phyloP scores from a whole-genome alignment of 257 asterid species.

The Solanum chiquidenum region DNA sequence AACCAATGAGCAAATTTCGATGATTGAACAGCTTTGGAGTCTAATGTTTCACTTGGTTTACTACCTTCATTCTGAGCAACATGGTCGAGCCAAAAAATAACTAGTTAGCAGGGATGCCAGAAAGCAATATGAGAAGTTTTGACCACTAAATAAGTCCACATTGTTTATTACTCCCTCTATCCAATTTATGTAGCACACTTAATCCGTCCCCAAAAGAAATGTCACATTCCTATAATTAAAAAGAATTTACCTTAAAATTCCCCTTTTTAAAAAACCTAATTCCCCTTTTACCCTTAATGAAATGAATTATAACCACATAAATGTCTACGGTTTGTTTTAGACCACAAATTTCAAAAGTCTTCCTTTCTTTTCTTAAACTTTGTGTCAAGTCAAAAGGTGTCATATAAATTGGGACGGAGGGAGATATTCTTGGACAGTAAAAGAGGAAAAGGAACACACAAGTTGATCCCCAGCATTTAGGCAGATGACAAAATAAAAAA shows the following conservation, averaged over 20 bases:
- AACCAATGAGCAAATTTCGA: constrained; percentile 88
- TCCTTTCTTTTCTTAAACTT: background rate
- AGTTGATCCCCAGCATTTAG: background rate
- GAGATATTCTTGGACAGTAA: background rate
- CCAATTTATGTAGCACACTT: background rate
- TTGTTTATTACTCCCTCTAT: background rate
- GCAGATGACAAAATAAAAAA: background rate
- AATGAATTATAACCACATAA: background rate
- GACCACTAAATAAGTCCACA: background rate
- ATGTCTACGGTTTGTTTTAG: background rate
- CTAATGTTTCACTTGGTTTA: constrained; percentile 41
- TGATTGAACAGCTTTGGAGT: constrained; percentile 32
- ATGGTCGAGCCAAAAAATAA: background rate
- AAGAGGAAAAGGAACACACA: background rate
- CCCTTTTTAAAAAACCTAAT: background rate
- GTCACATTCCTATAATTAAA: background rate
- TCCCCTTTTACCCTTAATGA: background rate
- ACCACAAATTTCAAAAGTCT: background rate
- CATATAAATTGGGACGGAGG: background rate
- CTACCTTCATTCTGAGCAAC: constrained; percentile 31
- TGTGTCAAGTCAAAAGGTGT: background rate
- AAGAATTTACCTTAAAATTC: background rate
- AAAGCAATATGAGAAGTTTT: constrained; percentile 1
- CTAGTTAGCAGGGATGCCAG: constrained; percentile 3
- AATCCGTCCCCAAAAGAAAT: background rate